Evolutionary conservation across 2,329 filamentous ascomycete species (phyloP).

Genomic region (Hypoxylon sp.): DNA sequence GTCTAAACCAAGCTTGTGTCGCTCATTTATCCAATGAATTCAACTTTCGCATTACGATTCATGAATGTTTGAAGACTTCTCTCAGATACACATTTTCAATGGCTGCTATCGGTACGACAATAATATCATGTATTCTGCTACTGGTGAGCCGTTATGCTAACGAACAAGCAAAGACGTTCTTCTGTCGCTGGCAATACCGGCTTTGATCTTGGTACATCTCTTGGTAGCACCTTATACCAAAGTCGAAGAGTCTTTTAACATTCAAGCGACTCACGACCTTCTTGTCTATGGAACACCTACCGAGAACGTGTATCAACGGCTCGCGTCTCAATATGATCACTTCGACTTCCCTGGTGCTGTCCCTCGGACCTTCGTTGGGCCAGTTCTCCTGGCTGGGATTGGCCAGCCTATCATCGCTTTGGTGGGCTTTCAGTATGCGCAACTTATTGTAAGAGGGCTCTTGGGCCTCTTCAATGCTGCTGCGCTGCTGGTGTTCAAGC

Average conservation of each 20-base stretch:
- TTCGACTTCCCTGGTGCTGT: constrained; percentile 91
- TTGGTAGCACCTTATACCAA: constrained; percentile 88
- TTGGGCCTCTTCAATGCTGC: constrained; percentile 82
- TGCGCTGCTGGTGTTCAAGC: constrained; percentile 74
- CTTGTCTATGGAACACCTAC: constrained; percentile 81
- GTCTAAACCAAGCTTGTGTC: not conserved
- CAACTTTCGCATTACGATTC: not conserved
- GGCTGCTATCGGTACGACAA: constrained; percentile 45
- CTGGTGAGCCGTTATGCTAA: constrained; percentile 12
- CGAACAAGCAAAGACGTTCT: constrained; percentile 57
- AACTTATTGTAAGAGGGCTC: constrained; percentile 76
- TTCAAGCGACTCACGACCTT: constrained; percentile 94
- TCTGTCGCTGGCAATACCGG: constrained; percentile 70
- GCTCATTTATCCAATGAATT: not conserved
- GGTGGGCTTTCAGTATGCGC: constrained; percentile 67
- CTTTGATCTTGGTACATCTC: constrained; percentile 76
- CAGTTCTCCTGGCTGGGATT: constrained; percentile 79
- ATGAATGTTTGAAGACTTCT: not conserved
- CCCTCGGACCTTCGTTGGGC: constrained; percentile 88
- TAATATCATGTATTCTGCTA: not conserved
- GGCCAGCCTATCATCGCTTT: constrained; percentile 74
- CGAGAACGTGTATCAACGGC: constrained; percentile 62
- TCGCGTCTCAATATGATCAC: constrained; percentile 84
- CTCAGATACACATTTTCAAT: constrained; percentile 33
- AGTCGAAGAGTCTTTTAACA: constrained; percentile 98